Evolutionary conservation across 768 basidiomycete genomes (phyloP).

Genomic region (Kondoa malvinella): DNA sequence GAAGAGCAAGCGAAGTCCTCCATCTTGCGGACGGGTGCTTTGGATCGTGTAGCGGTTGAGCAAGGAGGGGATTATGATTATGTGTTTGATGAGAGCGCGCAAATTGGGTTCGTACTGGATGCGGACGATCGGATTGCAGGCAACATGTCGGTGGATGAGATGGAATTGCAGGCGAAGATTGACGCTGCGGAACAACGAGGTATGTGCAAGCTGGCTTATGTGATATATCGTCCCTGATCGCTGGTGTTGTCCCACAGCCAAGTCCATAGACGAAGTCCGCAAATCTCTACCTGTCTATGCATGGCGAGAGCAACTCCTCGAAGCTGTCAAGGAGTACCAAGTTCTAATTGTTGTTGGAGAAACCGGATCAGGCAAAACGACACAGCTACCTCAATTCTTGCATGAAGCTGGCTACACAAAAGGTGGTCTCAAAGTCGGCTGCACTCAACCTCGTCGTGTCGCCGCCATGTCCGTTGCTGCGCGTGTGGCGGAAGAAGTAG

Average conservation of each 20-base stretch:
- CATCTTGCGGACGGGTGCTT: conserved; percentile 72
- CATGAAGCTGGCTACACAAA: conserved; percentile 92
- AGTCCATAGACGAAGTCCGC: conserved; percentile 80
- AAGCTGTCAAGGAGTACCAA: conserved; percentile 77
- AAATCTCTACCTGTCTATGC: conserved; percentile 82
- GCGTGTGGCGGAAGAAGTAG: conserved; percentile 98
- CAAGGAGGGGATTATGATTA: conserved; percentile 67
- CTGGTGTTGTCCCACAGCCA: not conserved
- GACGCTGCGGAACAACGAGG: conserved; percentile 48
- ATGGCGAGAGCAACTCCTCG: conserved; percentile 71
- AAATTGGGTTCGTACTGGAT: conserved; percentile 74
- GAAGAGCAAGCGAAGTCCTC: conserved; percentile 73
- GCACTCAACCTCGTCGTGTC: conserved; percentile 94
- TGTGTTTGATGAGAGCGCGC: conserved; percentile 95
- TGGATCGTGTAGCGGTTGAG: conserved; percentile 61
- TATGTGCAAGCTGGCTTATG: not conserved
- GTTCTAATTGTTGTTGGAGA: conserved; percentile 95
- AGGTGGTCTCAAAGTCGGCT: conserved; percentile 73
- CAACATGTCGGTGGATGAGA: conserved; percentile 65
- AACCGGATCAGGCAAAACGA: conserved; percentile 97
- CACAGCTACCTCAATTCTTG: conserved; percentile 92
- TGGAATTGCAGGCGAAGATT: conserved; percentile 66
- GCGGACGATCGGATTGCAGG: conserved; percentile 45
- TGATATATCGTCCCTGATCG: not conserved
- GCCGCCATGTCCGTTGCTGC: conserved; percentile 99